Conservation (phyloP, 1,139 yeast species). For the Yamadazyma buinensis region DNA sequence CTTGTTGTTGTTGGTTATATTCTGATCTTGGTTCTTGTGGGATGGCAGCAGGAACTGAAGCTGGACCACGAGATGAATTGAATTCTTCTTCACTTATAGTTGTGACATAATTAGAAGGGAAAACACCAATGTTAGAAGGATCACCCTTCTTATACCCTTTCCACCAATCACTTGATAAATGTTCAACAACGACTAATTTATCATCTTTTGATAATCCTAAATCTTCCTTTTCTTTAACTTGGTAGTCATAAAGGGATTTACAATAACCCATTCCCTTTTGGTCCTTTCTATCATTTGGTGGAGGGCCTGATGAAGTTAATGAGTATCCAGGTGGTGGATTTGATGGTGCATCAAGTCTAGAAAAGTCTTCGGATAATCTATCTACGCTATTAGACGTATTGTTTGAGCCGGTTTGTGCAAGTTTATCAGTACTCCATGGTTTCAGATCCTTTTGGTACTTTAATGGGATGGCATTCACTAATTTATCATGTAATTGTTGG, state of each 20-base stretch:
- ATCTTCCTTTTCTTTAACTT: slow-evolving; percentile 67
- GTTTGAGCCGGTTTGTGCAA: slow-evolving; percentile 13
- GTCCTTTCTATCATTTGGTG: neutral
- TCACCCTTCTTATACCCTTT: slow-evolving; percentile 54
- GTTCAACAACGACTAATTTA: slow-evolving; percentile 65
- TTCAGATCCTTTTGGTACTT: slow-evolving; percentile 53
- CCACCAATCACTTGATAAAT: slow-evolving; percentile 88
- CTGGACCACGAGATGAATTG: slow-evolving; percentile 13
- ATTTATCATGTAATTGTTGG: slow-evolving; percentile 50
- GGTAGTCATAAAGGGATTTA: slow-evolving; percentile 71
- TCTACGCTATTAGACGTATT: neutral
- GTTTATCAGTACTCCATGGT: slow-evolving; percentile 48
- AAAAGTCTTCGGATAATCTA: neutral
- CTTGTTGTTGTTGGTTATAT: slow-evolving; percentile 8
- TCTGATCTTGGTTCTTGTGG: slow-evolving; percentile 17
- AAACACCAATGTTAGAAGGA: slow-evolving; percentile 66
- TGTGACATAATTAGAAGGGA: slow-evolving; percentile 84
- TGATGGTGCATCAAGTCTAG: neutral
- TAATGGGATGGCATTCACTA: slow-evolving; percentile 53
- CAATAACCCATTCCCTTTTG: slow-evolving; percentile 34
- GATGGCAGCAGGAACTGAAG: slow-evolving; percentile 1
- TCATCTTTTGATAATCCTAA: slow-evolving; percentile 63
- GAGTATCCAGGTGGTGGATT: slow-evolving; percentile 2
- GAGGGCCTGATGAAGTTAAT: neutral
- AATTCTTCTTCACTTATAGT: slow-evolving; percentile 38